Evolutionary conservation across 805 yeast species (phyloP).

Genomic region (Kodamaea hsintzibuensis): DNA sequence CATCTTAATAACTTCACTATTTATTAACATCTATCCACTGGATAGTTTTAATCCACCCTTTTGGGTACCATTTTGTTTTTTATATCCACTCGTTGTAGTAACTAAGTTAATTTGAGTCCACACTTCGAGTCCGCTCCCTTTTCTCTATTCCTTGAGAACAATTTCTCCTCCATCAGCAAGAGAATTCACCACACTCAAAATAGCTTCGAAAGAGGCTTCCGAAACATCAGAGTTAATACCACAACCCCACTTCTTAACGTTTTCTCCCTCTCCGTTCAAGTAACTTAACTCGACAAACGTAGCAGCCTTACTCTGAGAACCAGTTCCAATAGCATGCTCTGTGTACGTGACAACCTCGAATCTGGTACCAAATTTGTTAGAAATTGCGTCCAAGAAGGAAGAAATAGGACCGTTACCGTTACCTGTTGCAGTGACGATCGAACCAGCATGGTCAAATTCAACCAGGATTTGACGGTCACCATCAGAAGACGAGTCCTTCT

Average conservation of each 20-base stretch:
- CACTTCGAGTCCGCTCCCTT: not conserved
- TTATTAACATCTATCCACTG: too few relatives aligned
- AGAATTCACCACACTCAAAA: constrained; percentile 24
- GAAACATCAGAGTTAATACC: constrained; percentile 46
- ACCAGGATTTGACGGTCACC: constrained; percentile 24
- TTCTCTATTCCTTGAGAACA: not conserved
- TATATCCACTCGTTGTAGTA: too few relatives aligned
- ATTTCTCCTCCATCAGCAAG: constrained; percentile 1
- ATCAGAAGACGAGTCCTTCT: constrained; percentile 9
- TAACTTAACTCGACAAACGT: constrained; percentile 61
- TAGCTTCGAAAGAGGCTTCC: constrained; percentile 39
- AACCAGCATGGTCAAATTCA: constrained; percentile 16
- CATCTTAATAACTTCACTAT: too few relatives aligned
- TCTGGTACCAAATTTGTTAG: constrained; percentile 49
- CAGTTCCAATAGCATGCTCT: constrained; percentile 74
- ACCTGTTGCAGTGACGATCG: constrained; percentile 43
- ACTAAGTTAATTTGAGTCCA: too few relatives aligned
- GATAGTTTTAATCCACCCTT: too few relatives aligned
- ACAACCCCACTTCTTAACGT: constrained; percentile 42
- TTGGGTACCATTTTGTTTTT: too few relatives aligned
- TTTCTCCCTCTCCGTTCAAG: constrained; percentile 34
- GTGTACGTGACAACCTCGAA: constrained; percentile 66
- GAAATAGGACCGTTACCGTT: constrained; percentile 81
- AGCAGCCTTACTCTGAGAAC: constrained; percentile 72
- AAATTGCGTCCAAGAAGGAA: constrained; percentile 65